Evolutionary conservation across 2,329 filamentous ascomycete genomes (phyloP).

Genomic region (Hansfordia pulvinata): DNA sequence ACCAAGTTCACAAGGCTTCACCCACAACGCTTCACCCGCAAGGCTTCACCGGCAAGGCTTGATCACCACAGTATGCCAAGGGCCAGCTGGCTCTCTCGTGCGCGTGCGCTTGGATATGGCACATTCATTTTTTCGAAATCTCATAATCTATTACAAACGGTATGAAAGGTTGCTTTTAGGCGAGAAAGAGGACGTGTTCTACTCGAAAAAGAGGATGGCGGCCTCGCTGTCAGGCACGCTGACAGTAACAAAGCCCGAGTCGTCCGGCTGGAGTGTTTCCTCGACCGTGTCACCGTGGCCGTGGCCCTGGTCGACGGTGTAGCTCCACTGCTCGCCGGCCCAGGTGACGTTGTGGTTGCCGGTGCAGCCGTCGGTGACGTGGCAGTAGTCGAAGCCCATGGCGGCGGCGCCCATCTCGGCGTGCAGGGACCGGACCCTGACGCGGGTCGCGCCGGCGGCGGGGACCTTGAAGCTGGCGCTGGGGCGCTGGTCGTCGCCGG

Average conservation of each 20-base stretch:
- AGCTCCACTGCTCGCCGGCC: conserved; percentile 11
- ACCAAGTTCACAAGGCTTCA: too few species aligned
- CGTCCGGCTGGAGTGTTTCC: too few species aligned
- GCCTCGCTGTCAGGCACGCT: conserved; percentile 5
- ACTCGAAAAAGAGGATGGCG: conserved; percentile 1
- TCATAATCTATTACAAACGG: too few species aligned
- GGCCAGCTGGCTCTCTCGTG: too few species aligned
- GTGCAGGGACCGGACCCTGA: conserved; percentile 5
- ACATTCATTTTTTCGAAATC: too few species aligned
- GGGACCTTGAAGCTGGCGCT: neutral
- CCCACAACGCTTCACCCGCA: too few species aligned
- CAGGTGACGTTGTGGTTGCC: conserved; percentile 14
- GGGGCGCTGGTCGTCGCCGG: neutral
- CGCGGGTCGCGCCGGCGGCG: neutral
- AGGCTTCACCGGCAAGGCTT: too few species aligned
- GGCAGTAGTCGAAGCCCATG: too few species aligned
- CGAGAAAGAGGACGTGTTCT: too few species aligned
- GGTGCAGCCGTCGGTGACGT: conserved; percentile 13
- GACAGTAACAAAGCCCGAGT: conserved; percentile 2
- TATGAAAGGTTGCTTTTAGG: too few species aligned
- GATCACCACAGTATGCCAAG: too few species aligned
- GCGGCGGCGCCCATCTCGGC: conserved; percentile 6
- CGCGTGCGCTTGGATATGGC: too few species aligned
- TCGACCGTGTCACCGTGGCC: conserved; percentile 3
- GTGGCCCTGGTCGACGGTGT: conserved; percentile 7